Conservation (phyloP, 495 filamentous ascomycete genomes). For the Aspergillus nidulans region DNA sequence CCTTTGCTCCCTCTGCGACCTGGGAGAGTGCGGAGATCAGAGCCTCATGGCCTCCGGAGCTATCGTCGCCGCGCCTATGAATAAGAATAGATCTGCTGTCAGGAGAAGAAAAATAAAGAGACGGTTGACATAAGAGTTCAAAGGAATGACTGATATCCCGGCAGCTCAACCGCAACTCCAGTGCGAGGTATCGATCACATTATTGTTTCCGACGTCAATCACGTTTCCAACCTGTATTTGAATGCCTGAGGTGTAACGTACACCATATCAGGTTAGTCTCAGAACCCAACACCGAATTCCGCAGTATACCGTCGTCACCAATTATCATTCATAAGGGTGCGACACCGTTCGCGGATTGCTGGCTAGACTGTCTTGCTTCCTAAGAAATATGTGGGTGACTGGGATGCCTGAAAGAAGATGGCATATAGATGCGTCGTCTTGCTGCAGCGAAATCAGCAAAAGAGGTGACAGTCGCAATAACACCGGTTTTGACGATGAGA, state of each 20-base stretch:
- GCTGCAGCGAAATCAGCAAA: no score
- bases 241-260: slow-evolving; percentile 18
- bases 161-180: background rate
- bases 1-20: slow-evolving; percentile 1
- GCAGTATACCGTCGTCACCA: no score
- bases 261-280: slow-evolving; percentile 11
- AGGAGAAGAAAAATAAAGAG: background rate
- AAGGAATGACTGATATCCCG: slow-evolving; percentile 8
- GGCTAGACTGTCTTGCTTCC: no score
- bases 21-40: slow-evolving; percentile 1
- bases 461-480: no score
- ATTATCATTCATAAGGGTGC: no score
- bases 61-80: background rate
- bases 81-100: background rate
- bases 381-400: no score
- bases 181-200: slow-evolving; percentile 1
- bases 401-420: no score
- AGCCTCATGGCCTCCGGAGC: slow-evolving; percentile 7
- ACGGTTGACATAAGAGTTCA: background rate
- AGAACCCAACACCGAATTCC: no score
- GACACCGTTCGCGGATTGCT: no score
- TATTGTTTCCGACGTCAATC: slow-evolving; percentile 15
- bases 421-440: no score
- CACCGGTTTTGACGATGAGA: no score
- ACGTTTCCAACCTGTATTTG: slow-evolving; percentile 13